These are phyloP conservation scores for Letharia lupina DNA, from an alignment of 495 filamentous ascomycete species.

Conservation along the genomic window DNA sequence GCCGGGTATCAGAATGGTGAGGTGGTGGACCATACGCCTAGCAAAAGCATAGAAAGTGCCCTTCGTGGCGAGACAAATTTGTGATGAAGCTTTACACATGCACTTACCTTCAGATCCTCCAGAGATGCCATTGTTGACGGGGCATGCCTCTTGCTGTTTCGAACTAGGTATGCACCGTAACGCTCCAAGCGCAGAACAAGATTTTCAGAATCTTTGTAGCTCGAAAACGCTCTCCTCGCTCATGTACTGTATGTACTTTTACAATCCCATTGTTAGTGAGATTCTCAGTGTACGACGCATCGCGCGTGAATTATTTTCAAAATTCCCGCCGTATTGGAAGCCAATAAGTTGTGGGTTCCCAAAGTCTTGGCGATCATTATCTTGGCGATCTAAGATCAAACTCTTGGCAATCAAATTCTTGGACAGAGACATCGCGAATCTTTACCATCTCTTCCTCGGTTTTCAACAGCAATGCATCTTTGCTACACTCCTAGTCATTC, in stretches of 20 bases:
- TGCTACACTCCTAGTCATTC: background rate
- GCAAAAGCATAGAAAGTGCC: background rate
- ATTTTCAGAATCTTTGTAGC: no score
- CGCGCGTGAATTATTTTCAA: no score
- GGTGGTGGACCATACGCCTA: background rate
- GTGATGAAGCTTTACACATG: background rate
- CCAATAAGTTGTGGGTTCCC: no score
- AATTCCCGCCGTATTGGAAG: no score
- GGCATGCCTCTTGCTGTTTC: background rate
- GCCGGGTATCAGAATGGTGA: no score
- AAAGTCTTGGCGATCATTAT: background rate
- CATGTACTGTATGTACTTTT: no score
- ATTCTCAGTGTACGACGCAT: no score
- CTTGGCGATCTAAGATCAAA: no score
- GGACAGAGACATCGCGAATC: background rate
- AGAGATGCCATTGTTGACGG: background rate
- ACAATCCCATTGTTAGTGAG: no score
- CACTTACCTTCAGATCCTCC: background rate
- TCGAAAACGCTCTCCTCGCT: no score
- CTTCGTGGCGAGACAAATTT: background rate
- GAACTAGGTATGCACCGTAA: no score
- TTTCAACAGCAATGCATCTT: background rate
- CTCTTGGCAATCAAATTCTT: background rate
- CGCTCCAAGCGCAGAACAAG: no score
- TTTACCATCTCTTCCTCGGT: background rate